Base-by-base conservation (phyloP, 495 filamentous ascomycete genomes). In the Penicillium pancosmium region DNA sequence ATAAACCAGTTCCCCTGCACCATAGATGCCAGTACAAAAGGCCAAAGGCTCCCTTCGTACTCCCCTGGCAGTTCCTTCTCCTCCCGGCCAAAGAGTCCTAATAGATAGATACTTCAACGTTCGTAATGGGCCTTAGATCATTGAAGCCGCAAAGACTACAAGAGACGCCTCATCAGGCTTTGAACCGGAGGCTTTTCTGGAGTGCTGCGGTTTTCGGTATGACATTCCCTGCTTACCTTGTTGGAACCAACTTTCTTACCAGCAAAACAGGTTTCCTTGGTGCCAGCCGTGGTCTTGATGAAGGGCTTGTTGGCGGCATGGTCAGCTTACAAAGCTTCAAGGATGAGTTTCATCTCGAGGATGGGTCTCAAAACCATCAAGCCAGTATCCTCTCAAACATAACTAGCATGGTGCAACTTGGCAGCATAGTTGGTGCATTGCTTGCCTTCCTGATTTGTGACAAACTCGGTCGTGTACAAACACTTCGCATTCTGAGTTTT, bases 231-330 rank as follows among this genome's bases (percentile, higher is more conserved):
- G 23, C 23, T 3, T 23, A 3, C 23, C 23, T 23, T 3, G 23
- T 23, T 23, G 23, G 23, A 23, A 4, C 23, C 2, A 23, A 23
- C 23, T 23, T 23, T 23, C 23, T 23, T 23, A 23, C 23, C 23
- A 23, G 23, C 23, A 23, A 23, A 23, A 51, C 82, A 55, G 82
- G 82, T 43, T 76, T 85, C 5, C 78, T 86, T 50, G 84, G 84
- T 52, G 84, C 84, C 13, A 83, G 83, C 18, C 77, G 84, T 40
- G 84, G 84, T n/a, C 72, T 87, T 11, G 84, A 87, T 55, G 84
- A 87, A 62, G 84, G 84, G n/a, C 71, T 86, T 18, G 85, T 85
- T 64, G 79, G 76, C 27, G 83, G 81, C 11, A 81, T 82, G 31
- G 76, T 85, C 56, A 78, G 78, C 57, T 81, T 31, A 36, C 69